These are phyloP conservation scores for Cochlearia excelsa DNA, from an alignment of 345 rosid species.

Conservation along the genomic window DNA sequence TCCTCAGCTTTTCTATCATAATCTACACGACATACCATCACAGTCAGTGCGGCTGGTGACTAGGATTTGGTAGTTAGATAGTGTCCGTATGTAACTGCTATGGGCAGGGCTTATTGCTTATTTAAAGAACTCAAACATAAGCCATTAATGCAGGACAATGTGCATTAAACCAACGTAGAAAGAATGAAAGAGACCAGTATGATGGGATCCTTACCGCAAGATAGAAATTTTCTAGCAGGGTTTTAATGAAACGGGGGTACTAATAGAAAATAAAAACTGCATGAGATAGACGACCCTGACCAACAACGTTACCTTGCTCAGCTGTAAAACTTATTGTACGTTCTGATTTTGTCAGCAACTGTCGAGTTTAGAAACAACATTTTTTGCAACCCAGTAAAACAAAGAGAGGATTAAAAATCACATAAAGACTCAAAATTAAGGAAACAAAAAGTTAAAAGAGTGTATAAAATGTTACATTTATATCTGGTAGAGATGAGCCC, in stretches of 20 bases:
- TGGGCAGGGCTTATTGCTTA: slow-evolving; percentile 8
- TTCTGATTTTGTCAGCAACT: slow-evolving; percentile 70
- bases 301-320: slow-evolving; percentile 89
- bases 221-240: slow-evolving; percentile 13
- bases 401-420: slow-evolving; percentile 28
- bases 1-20: slow-evolving; percentile 88
- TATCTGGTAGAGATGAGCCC: slow-evolving; percentile 85
- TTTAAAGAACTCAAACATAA: slow-evolving; percentile 5
- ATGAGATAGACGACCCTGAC: slow-evolving; percentile 50
- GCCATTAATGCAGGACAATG: neutral
- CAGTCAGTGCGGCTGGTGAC: slow-evolving; percentile 26
- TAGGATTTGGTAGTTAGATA: slow-evolving; percentile 18
- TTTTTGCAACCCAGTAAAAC: slow-evolving; percentile 30
- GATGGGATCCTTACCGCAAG: neutral
- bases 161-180: slow-evolving; percentile 5
- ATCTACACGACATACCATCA: slow-evolving; percentile 51
- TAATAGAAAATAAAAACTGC: slow-evolving; percentile 52
- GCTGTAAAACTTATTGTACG: slow-evolving; percentile 62
- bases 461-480: slow-evolving; percentile 53
- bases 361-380: slow-evolving; percentile 43
- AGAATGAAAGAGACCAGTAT: slow-evolving; percentile 4
- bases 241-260: slow-evolving; percentile 34
- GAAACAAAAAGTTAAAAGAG: slow-evolving; percentile 20
- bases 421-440: slow-evolving; percentile 17
- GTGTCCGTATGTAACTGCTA: slow-evolving; percentile 15